phyloP scores from a whole-genome alignment of 2,329 filamentous ascomycete species.

The Penicillium sp. region DNA sequence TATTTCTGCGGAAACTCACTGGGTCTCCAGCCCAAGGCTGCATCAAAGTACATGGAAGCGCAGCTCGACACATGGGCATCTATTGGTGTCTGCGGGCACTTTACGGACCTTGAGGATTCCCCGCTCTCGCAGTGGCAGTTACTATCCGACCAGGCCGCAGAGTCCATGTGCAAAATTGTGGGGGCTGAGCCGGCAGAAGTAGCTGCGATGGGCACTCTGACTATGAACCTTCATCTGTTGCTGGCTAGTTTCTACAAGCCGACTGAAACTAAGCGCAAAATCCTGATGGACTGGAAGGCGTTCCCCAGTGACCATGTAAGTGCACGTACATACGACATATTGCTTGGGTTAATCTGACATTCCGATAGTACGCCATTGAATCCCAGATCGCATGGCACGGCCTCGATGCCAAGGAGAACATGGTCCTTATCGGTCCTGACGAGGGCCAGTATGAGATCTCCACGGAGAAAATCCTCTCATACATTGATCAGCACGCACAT shows the following conservation, averaged over 20 bases:
- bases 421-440: conserved; percentile 67
- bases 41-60: conserved; percentile 59
- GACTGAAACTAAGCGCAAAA: conserved; percentile 61
- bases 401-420: conserved; percentile 59
- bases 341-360: conserved; percentile 8
- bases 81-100: conserved; percentile 79
- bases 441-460: conserved; percentile 56
- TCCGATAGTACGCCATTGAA: conserved; percentile 67
- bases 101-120: conserved; percentile 62
- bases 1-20: conserved; percentile 90
- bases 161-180: conserved; percentile 65
- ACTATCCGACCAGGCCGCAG: conserved; percentile 68
- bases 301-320: conserved; percentile 78
- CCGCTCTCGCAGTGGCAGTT: conserved; percentile 69
- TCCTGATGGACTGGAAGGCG: conserved; percentile 78
- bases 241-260: conserved; percentile 79
- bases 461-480: conserved; percentile 64
- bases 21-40: conserved; percentile 71
- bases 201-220: conserved; percentile 81
- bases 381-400: conserved; percentile 71
- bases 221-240: conserved; percentile 71
- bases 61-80: conserved; percentile 79
- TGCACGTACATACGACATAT: conserved; percentile 1
- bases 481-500: conserved; percentile 68
- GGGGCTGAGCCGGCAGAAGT: conserved; percentile 69